These are phyloP conservation scores for Eimeria praecox DNA, from an alignment of 169 alveolate genomes.

Conservation along the genomic window DNA sequence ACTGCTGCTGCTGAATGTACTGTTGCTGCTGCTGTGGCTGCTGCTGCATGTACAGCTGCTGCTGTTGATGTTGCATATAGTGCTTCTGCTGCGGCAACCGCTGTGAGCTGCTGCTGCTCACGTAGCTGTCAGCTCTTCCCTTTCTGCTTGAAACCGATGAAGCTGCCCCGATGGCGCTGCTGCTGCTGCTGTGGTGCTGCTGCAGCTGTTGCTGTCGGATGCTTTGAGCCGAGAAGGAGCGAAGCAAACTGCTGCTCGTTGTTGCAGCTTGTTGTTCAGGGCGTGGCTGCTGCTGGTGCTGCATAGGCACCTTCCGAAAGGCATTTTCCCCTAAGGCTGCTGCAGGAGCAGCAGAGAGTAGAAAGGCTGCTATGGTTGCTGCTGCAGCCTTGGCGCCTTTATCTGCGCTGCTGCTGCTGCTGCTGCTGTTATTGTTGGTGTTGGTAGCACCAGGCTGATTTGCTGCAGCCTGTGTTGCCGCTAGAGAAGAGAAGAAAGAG, in stretches of 20 bases:
- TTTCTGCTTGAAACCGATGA: slow-evolving; percentile 42
- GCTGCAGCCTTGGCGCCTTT: slow-evolving; percentile 66
- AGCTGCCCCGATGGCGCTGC: slow-evolving; percentile 54
- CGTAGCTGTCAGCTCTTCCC: slow-evolving; percentile 64
- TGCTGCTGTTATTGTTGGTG: background rate
- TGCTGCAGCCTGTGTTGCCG: background rate
- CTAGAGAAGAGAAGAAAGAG: background rate
- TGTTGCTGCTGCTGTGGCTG: background rate
- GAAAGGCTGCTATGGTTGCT: slow-evolving; percentile 39
- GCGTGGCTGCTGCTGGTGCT: slow-evolving; percentile 60
- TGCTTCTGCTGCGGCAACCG: slow-evolving; percentile 50
- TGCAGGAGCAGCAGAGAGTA: slow-evolving; percentile 70
- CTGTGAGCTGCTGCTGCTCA: slow-evolving; percentile 57
- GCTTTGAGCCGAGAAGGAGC: slow-evolving; percentile 60
- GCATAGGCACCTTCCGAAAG: slow-evolving; percentile 68
- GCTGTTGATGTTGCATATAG: slow-evolving; percentile 43
- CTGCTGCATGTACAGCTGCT: slow-evolving; percentile 6
- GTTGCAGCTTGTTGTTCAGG: slow-evolving; percentile 45
- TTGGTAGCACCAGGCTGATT: background rate
- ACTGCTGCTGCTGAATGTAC: too few species aligned
- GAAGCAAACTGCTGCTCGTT: slow-evolving; percentile 39
- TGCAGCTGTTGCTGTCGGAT: slow-evolving; percentile 47
- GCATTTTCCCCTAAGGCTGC: slow-evolving; percentile 69
- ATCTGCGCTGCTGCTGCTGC: slow-evolving; percentile 57
- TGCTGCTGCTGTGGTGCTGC: slow-evolving; percentile 74